Percentiles rank a stretch among this genome's conserved stretches.
Conservation (phyloP, 2,329 filamentous ascomycete genomes). For the Aspergillus novoparasiticus region DNA sequence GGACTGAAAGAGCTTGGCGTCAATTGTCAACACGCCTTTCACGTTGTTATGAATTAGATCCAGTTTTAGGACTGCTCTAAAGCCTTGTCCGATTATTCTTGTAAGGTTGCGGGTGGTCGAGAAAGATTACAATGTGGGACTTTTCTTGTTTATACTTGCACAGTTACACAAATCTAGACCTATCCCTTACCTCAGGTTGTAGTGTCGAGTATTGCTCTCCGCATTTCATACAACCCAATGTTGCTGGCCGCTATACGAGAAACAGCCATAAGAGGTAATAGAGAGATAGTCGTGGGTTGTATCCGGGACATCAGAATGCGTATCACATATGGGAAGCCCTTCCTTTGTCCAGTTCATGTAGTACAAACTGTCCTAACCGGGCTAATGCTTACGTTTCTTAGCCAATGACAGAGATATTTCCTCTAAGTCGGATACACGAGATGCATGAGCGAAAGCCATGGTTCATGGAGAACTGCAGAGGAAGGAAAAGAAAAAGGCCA, state of each 20-base stretch:
- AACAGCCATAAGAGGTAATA: neutral
- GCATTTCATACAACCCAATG: neutral
- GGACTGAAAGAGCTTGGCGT: neutral
- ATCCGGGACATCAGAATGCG: neutral
- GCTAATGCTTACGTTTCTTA: neutral
- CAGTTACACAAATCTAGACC: neutral
- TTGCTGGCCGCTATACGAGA: neutral
- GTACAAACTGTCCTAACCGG: neutral
- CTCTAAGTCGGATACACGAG: neutral
- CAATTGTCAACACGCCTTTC: neutral
- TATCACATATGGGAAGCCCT: neutral
- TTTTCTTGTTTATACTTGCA: neutral
- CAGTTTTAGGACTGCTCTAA: neutral
- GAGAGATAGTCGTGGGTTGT: neutral
- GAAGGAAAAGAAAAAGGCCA: neutral
- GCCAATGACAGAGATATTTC: neutral
- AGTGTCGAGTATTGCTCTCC: neutral
- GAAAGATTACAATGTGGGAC: neutral
- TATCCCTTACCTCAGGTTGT: neutral
- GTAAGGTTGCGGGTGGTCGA: neutral
- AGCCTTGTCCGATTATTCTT: neutral
- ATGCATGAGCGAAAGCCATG: neutral
- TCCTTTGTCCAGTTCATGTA: neutral
- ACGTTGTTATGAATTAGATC: neutral
- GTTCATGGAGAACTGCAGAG: neutral